Conservation (phyloP, 257 asterid species). For the Forsythia viridissima region DNA sequence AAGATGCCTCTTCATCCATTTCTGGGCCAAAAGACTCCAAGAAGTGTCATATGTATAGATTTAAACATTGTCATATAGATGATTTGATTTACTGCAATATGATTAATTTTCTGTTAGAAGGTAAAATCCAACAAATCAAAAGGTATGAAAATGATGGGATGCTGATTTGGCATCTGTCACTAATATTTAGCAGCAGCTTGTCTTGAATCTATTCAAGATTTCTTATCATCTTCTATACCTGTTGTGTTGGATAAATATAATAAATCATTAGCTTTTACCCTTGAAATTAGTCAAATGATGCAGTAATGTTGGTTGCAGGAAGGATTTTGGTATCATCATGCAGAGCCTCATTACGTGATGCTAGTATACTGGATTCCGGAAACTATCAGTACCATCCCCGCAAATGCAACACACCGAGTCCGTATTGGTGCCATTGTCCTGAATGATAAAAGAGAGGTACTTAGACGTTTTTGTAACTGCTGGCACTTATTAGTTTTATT, state of each 20-base stretch:
- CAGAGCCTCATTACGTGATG: conserved; percentile 77
- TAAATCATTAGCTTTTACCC: background rate
- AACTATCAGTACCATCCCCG: conserved; percentile 55
- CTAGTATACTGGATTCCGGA: conserved; percentile 72
- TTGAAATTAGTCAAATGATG: conserved; percentile 10
- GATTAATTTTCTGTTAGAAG: background rate
- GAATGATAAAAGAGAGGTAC: conserved; percentile 74
- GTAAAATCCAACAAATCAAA: conserved; percentile 3
- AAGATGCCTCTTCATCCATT: background rate
- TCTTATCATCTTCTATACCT: background rate
- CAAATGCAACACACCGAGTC: conserved; percentile 70
- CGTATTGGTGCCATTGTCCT: conserved; percentile 72
- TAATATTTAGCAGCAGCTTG: background rate
- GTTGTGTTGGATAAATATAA: conserved; percentile 2
- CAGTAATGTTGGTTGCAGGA: conserved; percentile 44
- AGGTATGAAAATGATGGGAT: background rate
- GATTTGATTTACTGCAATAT: background rate
- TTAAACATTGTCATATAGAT: conserved; percentile 2
- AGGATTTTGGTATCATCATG: conserved; percentile 81
- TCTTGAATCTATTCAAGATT: background rate
- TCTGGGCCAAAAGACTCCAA: background rate
- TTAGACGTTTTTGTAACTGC: background rate
- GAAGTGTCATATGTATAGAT: background rate
- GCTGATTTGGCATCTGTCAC: background rate
- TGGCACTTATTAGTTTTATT: conserved; percentile 1